Evolutionary conservation across 2,329 filamentous ascomycete species (phyloP), one percentile per base, ranked within the genome.

Genomic region (Cucurbitaria berberidis): DNA sequence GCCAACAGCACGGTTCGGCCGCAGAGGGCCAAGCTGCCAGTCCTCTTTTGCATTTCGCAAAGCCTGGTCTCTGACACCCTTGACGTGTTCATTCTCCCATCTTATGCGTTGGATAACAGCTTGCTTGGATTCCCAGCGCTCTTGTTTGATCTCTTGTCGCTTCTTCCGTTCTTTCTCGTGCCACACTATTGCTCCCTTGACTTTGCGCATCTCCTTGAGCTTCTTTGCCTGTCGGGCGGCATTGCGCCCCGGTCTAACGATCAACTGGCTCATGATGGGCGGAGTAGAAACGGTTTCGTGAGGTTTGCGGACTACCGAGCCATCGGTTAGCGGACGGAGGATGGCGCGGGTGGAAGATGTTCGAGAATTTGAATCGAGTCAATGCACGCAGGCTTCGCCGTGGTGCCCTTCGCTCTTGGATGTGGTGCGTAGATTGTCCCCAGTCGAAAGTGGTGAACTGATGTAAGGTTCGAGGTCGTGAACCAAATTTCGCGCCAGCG

Each of bases 11-110:
- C 87, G 83, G 70, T 88, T 88, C 2, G 93, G 92, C 3, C 91
- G 88, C 59, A 96, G 72, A 8, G 89, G 84, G 0, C 93, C 93
- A 60, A 91, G 76, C 59, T 88, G 80, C 86, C 89, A 96, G 74
- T 93, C 88, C 72, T 96, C 89, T 55, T 82, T 83, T 47, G 89
- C 84, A 44, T 82, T 80, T 60, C 78, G 70, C 48, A 84, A 82
- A 38, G 84, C 85, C 15, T 70, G 67, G 58, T 77, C 76, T 55
- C 82, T 65, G 52, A 72, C 49, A 2, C 48, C 32, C 6, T 46
- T 48, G 45, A 64, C 68, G 52, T 76, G 67, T 10, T 63, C 55
- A 41, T 51, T 50, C 19, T 64, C 41, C 59, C 62, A 69, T 51
- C 24, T 43, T 15, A 48, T 27, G 35, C 51, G 55, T 32, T 59